Conservation (phyloP, 2,329 filamentous ascomycete species). For the Alternaria metachromatica region DNA sequence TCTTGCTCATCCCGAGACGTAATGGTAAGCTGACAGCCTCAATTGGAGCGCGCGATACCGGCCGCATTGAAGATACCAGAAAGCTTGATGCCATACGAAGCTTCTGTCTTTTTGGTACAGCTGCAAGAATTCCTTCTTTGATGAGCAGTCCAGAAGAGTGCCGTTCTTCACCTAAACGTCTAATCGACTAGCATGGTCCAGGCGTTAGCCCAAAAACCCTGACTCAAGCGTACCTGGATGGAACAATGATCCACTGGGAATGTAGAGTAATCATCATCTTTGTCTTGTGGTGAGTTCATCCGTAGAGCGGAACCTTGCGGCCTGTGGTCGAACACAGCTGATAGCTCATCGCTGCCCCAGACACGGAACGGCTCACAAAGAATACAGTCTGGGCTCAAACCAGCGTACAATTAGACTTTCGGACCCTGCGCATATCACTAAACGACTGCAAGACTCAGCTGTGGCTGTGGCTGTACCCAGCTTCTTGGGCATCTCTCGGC, state of each 20-base stretch:
- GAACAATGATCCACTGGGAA: conserved; percentile 22
- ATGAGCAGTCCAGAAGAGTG: not conserved
- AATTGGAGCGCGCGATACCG: conserved; percentile 31
- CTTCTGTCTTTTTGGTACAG: conserved; percentile 20
- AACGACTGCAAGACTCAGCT: not conserved
- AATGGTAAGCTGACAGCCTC: conserved; percentile 2
- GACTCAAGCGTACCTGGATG: conserved; percentile 6
- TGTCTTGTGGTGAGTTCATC: conserved; percentile 30
- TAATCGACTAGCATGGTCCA: not conserved
- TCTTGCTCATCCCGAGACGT: no score
- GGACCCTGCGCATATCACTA: conserved; percentile 23
- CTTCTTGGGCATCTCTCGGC: not conserved
- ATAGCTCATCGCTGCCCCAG: conserved; percentile 28
- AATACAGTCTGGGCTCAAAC: conserved; percentile 13
- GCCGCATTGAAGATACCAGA: conserved; percentile 26
- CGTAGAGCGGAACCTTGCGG: conserved; percentile 23
- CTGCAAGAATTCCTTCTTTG: not conserved
- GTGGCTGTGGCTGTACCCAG: not conserved
- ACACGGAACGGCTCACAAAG: conserved; percentile 20
- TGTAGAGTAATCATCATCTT: conserved; percentile 35
- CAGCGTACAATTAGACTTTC: conserved; percentile 26
- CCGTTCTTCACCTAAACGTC: not conserved
- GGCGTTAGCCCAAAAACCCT: not conserved
- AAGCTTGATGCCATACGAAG: conserved; percentile 26
- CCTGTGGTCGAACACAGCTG: conserved; percentile 29